phyloP scores from a whole-genome alignment of 257 asterid species.

The Gentiana straminea region DNA sequence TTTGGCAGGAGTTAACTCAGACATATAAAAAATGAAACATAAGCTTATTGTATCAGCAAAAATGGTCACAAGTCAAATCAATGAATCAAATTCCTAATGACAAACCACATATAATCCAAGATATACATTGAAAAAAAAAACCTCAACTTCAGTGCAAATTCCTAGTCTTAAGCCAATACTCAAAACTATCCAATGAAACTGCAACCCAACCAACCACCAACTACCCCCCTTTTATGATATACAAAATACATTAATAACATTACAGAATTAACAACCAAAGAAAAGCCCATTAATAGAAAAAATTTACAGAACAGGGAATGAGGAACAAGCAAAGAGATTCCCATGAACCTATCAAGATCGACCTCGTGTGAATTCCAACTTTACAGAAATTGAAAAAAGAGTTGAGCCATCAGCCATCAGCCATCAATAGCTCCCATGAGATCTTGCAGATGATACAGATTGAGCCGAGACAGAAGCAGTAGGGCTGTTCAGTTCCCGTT shows the following conservation, averaged over 20 bases:
- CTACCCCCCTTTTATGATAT: neutral
- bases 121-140: too few species aligned
- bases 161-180: slow-evolving; percentile 10
- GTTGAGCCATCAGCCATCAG: neutral
- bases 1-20: too few species aligned
- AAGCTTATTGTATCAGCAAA: too few species aligned
- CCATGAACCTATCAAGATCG: slow-evolving; percentile 2
- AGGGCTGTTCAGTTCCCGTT: slow-evolving; percentile 84
- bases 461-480: slow-evolving; percentile 98
- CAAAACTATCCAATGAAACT: neutral
- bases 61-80: too few species aligned
- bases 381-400: slow-evolving; percentile 9
- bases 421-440: slow-evolving; percentile 83
- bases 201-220: slow-evolving; percentile 1
- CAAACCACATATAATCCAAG: too few species aligned
- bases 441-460: slow-evolving; percentile 76
- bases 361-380: slow-evolving; percentile 4
- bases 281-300: neutral
- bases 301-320: neutral
- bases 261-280: neutral
- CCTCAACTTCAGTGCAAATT: neutral
- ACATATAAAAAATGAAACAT: too few species aligned
- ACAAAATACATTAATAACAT: neutral
- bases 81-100: too few species aligned
- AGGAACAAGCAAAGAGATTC: neutral